phyloP scores from a whole-genome alignment of 2,329 filamentous ascomycete species.

The Fusarium tjaetaba region DNA sequence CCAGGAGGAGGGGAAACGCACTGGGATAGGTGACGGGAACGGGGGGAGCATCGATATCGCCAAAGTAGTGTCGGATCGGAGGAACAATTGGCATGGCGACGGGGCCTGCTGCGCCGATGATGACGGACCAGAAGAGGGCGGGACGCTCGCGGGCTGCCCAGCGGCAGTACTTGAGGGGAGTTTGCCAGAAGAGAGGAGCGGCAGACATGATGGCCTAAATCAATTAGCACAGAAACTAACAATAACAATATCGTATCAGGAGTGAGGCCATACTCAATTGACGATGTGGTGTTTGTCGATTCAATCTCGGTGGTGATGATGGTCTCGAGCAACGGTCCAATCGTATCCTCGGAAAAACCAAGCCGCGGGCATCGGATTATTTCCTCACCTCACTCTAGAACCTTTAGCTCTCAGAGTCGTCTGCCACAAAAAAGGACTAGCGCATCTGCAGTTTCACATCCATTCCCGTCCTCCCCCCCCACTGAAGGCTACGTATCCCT shows the following conservation, averaged over 20 bases:
- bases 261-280: conserved; percentile 50
- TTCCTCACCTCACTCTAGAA: not conserved
- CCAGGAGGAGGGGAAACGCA: conserved; percentile 59
- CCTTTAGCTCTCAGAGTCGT: not conserved
- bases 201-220: conserved; percentile 64
- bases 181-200: conserved; percentile 81
- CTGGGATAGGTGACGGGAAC: conserved; percentile 93
- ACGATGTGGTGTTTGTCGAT: conserved; percentile 35
- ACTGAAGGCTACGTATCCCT: conserved; percentile 52
- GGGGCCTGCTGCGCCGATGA: conserved; percentile 79
- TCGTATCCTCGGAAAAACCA: conserved; percentile 46
- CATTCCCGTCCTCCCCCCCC: conserved; percentile 14
- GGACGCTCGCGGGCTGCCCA: conserved; percentile 91
- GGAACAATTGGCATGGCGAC: conserved; percentile 76
- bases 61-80: conserved; percentile 75
- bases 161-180: conserved; percentile 84
- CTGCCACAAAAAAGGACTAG: conserved; percentile 23
- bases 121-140: conserved; percentile 87
- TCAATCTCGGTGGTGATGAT: conserved; percentile 37
- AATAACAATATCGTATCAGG: not conserved
- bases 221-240: not conserved
- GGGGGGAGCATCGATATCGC: conserved; percentile 75
- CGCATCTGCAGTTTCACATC: not conserved
- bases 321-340: conserved; percentile 37
- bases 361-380: conserved; percentile 44